Conservation (phyloP, 2,329 filamentous ascomycete species). For the Pseudocercospora cruenta region DNA sequence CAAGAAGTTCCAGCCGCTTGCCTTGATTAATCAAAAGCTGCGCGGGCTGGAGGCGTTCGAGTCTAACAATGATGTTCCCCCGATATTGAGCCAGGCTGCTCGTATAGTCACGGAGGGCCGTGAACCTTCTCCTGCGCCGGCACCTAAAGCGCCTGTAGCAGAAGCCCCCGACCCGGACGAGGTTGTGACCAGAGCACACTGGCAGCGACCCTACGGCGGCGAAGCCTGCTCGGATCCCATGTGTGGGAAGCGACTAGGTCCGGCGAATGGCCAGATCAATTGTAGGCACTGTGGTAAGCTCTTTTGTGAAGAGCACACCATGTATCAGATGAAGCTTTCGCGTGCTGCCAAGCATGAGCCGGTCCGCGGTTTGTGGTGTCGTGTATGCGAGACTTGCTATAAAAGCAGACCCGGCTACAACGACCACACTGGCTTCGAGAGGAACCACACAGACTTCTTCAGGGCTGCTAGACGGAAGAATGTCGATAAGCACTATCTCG, state of each 20-base stretch:
- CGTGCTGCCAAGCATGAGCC: constrained; percentile 88
- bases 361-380: constrained; percentile 85
- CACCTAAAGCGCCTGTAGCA: constrained; percentile 37
- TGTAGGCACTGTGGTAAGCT: constrained; percentile 90
- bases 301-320: constrained; percentile 96
- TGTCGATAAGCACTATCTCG: constrained; percentile 82
- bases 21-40: constrained; percentile 89
- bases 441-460: constrained; percentile 76
- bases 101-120: constrained; percentile 32
- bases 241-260: constrained; percentile 78
- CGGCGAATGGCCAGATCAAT: constrained; percentile 82
- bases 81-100: constrained; percentile 29
- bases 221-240: constrained; percentile 86
- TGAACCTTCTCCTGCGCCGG: constrained; percentile 36
- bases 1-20: constrained; percentile 88
- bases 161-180: constrained; percentile 76
- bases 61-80: constrained; percentile 70
- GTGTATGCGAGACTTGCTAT: constrained; percentile 98
- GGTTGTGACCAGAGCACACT: constrained; percentile 82
- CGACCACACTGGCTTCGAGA: constrained; percentile 65
- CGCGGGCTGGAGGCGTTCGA: constrained; percentile 93
- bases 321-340: constrained; percentile 99
- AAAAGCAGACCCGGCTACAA: constrained; percentile 96
- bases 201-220: constrained; percentile 75
- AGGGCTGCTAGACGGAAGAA: constrained; percentile 70